Evolutionary conservation across 331 rosid species (phyloP), one percentile per base, ranked within the genome.

Genomic region (Ulmus americana): DNA sequence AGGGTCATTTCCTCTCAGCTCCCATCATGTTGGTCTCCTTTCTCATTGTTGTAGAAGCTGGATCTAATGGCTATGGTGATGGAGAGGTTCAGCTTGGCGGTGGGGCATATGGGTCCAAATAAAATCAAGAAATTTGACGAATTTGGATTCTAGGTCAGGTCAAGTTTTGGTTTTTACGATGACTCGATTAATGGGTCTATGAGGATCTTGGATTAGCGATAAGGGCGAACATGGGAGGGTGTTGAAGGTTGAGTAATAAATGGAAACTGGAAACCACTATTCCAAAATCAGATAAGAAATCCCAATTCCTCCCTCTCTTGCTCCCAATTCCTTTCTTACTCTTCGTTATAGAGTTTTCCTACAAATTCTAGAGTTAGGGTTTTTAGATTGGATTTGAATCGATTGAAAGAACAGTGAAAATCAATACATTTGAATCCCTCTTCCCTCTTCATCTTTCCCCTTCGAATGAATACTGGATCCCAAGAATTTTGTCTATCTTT

Each of bases 181-280:
- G 64, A 42, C 55, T 80, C 67, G 64, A 64, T 54, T 70, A 77
- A 76, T 87, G 53, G 68, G 60, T 12, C 40, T 51, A 63, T 55
- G 42, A 28, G 73, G 40, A 61, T 59, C 77, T 20, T 20, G 52
- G 50, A 11, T 58, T 57, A 12, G 62, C 13, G 67, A 55, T 6
- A 71, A 50, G 59, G 68, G 67, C 44, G 77, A 64, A 47, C 71
- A 70, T 64, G 79, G 43, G 60, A 68, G 52, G 39, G 67, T 10
- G 12, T 3, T 15, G 20, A 9, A 50, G 68, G 41, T 39, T 55
- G 69, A 3, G 13, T 64, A 6, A 18, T 6, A 16, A 28, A 22
- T 15, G 16, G 8, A 1, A 49, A 58, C 68, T 28, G 55, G 55
- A 51, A 18, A 55, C 47, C 69, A 40, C 40, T 53, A 10, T 56